Percentiles rank a stretch among this genome's conserved stretches.
Conservation (phyloP, 306 rosid genomes). For the Corylus heterophylla region DNA sequence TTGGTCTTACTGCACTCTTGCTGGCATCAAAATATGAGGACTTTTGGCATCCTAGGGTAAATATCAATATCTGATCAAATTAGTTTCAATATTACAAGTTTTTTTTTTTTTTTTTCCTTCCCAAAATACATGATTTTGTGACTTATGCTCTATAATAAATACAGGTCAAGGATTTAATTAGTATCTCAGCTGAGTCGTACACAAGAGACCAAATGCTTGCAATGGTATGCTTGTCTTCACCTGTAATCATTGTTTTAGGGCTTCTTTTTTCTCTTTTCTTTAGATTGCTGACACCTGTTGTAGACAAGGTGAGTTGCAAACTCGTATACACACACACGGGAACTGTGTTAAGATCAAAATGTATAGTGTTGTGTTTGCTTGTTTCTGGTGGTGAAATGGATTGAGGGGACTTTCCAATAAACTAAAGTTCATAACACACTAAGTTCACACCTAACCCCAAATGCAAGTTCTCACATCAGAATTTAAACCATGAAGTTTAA, state of each 20-base stretch:
- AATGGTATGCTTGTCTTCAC: constrained; percentile 49
- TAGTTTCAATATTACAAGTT: neutral
- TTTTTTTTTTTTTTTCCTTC: neutral
- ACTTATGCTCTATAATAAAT: constrained; percentile 30
- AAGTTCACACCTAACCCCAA: too few relatives aligned
- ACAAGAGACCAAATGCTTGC: constrained; percentile 80
- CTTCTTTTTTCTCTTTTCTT: neutral
- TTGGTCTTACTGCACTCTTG: constrained; percentile 88
- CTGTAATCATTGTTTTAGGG: neutral
- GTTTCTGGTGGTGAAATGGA: neutral
- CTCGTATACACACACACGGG: neutral
- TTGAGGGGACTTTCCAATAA: neutral
- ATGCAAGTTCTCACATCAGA: neutral
- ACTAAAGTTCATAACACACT: too few relatives aligned
- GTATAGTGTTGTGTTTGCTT: neutral
- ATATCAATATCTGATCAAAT: constrained; percentile 14
- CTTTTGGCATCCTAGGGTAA: constrained; percentile 93
- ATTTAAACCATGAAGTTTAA: neutral
- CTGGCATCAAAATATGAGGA: constrained; percentile 94
- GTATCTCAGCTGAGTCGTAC: constrained; percentile 84
- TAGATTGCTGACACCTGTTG: neutral
- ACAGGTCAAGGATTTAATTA: constrained; percentile 71
- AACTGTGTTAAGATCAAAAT: neutral
- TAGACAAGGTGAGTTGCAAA: neutral
- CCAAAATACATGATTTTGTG: constrained; percentile 1